These are phyloP conservation scores for Aspergillus nomiae DNA, from an alignment of 2,329 filamentous ascomycete genomes.

Conservation along the genomic window DNA sequence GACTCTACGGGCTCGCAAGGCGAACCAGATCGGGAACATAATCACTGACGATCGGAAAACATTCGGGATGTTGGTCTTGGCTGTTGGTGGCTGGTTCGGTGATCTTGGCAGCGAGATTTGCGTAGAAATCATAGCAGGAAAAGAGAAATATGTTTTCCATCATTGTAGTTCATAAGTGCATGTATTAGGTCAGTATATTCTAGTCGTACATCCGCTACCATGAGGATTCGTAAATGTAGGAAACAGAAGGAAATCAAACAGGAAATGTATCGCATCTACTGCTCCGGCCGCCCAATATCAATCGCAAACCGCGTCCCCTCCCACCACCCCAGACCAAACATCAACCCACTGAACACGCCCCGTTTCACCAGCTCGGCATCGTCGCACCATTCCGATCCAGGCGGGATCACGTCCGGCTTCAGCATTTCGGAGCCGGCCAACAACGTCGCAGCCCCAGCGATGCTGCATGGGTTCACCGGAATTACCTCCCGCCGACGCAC, in stretches of 20 bases:
- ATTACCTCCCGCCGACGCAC: conserved; percentile 22
- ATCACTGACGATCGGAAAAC: neutral
- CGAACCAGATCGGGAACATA: neutral
- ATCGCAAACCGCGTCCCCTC: neutral
- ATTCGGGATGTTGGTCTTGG: neutral
- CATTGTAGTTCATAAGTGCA: neutral
- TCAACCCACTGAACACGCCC: conserved; percentile 7
- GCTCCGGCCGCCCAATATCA: conserved; percentile 1
- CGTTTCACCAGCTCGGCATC: conserved; percentile 17
- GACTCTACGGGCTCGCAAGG: neutral
- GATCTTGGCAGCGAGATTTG: neutral
- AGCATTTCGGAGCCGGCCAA: conserved; percentile 24
- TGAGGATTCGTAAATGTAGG: neutral
- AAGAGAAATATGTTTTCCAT: neutral
- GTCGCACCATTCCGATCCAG: conserved; percentile 21
- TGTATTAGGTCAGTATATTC: neutral
- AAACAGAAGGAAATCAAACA: neutral
- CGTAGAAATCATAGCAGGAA: neutral
- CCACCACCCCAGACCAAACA: conserved; percentile 20
- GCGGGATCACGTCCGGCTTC: conserved; percentile 14
- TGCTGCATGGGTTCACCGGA: conserved; percentile 29
- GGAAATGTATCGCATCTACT: neutral
- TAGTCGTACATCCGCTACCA: neutral
- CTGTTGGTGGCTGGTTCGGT: neutral
- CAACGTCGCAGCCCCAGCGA: conserved; percentile 27